Conservation (phyloP, 2,329 filamentous ascomycete species). For the Pseudogymnoascus sp. region DNA sequence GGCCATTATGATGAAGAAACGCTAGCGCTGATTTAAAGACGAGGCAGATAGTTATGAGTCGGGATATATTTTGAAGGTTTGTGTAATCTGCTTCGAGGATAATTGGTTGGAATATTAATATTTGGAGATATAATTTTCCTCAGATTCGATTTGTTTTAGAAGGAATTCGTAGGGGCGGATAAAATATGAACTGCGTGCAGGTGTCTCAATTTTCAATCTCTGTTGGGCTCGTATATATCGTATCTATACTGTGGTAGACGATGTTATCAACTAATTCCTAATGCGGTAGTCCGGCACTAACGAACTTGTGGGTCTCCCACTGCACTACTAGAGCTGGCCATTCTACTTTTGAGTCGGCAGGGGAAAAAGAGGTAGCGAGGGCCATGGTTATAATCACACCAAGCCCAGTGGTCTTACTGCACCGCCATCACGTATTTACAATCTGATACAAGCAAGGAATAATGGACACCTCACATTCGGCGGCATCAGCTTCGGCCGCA, state of each 20-base stretch:
- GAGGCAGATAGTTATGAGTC: not conserved
- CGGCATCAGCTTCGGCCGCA: constrained; percentile 21
- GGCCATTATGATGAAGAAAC: not conserved
- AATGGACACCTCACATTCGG: not conserved
- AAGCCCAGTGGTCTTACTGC: not conserved
- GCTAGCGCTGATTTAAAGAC: not conserved
- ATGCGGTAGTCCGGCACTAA: not conserved
- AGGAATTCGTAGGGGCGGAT: no score
- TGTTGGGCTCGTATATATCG: not conserved
- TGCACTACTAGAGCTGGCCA: no score
- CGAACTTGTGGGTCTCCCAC: not conserved
- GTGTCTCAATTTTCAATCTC: not conserved
- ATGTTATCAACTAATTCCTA: not conserved
- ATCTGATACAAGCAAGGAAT: not conserved
- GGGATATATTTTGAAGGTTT: not conserved
- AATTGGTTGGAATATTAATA: not conserved
- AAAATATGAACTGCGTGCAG: not conserved
- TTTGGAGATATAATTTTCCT: no score
- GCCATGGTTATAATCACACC: not conserved
- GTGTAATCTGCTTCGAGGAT: not conserved
- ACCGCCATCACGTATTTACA: not conserved
- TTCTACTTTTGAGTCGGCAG: not conserved
- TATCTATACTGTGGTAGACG: not conserved
- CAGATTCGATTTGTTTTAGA: no score
- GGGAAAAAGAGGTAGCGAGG: not conserved